Evolutionary conservation across 257 asterid species (phyloP).

Genomic region (Nyctanthes arbortristis): DNA sequence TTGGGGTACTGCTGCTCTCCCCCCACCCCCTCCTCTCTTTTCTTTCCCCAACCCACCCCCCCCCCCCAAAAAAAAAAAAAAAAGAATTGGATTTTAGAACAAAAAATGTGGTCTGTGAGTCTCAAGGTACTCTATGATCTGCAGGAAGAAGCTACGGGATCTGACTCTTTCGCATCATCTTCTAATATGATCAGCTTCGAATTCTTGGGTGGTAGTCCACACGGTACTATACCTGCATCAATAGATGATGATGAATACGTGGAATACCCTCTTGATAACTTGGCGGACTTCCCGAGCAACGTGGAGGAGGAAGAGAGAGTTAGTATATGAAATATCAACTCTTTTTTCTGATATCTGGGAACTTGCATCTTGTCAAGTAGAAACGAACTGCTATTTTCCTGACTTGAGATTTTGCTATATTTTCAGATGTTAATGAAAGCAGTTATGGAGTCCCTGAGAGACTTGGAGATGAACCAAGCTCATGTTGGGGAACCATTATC

Average conservation of each 20-base stretch:
- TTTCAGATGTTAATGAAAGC: conserved; percentile 87
- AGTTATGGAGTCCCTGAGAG: conserved; percentile 63
- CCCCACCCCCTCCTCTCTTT: no score
- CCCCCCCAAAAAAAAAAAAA: no score
- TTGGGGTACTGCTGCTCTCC: no score
- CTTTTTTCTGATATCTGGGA: background rate
- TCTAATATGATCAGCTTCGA: conserved; percentile 86
- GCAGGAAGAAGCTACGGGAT: conserved; percentile 63
- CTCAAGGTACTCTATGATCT: conserved; percentile 16
- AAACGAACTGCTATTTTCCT: background rate
- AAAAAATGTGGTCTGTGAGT: background rate
- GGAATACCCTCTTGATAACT: conserved; percentile 69
- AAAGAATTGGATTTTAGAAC: no score
- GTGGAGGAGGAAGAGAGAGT: conserved; percentile 94
- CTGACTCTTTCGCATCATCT: conserved; percentile 58
- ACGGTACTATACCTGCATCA: conserved; percentile 48
- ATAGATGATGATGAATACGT: conserved; percentile 78
- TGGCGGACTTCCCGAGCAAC: conserved; percentile 74
- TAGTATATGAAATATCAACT: conserved; percentile 1
- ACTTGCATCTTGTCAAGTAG: background rate
- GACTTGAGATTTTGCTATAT: conserved; percentile 7
- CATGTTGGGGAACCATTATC: conserved; percentile 30
- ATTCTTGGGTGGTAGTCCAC: conserved; percentile 53
- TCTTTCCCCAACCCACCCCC: no score
- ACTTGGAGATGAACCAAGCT: background rate